Base-by-base conservation (phyloP, 345 rosid genomes). In the Psidium friedrichsthalianum region DNA sequence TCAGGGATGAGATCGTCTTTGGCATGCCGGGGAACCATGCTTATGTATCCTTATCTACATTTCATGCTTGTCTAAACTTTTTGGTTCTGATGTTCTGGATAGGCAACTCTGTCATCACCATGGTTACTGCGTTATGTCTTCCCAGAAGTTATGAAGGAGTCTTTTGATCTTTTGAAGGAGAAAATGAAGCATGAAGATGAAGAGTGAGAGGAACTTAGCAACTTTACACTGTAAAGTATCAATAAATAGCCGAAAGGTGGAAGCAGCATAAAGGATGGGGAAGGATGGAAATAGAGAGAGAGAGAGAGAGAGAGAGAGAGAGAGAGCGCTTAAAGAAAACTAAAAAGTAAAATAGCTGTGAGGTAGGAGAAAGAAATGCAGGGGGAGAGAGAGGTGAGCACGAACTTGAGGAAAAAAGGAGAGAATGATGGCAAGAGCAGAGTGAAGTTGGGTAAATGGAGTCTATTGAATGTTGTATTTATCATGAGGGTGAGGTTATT, bases 1-100 rank as follows among this genome's bases (percentile, higher is more conserved):
- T 93, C 98, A 2, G 98, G 99, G 99, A 96, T 84, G 98, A 96
- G 87, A 87, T 96, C 74, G 89, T 91, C 78, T 94, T 96, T 83
- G 96, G 98, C 87, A 51, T 84, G 20, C 83, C 74, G 51, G 93
- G 93, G 85, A 92, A 88, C 89, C 93, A 94, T 90, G 94, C 97
- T 85, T 96, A 93, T 86, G 99, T 96, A 96, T 96, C 98, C 98
- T 93, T 86, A 80, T 42, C 47, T 85, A 54, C 51, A 59, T 76
- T 32, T 64, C 61, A 85, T 29, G 82, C 56, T 27, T 51, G 59
- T 61, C 81, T 85, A 58, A 57, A 74, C 8, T 49, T 84, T 84
- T 42, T 58, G 56, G 29, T 22, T 11, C 80, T 85, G 81, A 83
- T 58, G 82, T 58, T 57, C 87, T 84, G 85, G 44, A 82, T 83